Evolutionary conservation across 495 filamentous ascomycete species (phyloP), one percentile per base, ranked within the genome.

Genomic region (Penicillium daleae): DNA sequence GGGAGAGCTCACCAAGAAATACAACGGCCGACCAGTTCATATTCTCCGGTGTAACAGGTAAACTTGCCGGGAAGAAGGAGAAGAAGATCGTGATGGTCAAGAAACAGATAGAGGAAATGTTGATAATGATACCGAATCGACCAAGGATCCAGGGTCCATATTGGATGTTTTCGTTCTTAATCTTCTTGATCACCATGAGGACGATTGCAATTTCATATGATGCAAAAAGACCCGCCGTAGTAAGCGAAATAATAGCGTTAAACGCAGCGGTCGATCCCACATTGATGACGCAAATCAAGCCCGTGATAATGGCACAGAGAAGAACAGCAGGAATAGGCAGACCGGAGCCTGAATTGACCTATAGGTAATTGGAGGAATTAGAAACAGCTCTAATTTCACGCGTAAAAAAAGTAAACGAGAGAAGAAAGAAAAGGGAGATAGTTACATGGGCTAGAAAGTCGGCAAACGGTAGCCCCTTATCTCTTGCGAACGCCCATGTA

Each of bases 221-320:
- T 7, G 67, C 52, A 8, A 80, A 68, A 17, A 83, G 64, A 1
- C 78, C 77, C 12, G 69, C 70, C 7, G 80, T 71, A 8, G 74
- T 69, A 0, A 83, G 64, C 9, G 81, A 86, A 27, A 79, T 69
- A 24, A 87, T 78, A 26, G 80, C 80, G 69, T 86, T 85, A 66
- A 88, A 82, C 6, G 85, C 86, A 6, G 80, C 76, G 6, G 74
- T 64, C 0, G 81, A 84, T 21, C 80, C 85, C 48, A 88, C 78
- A 63, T 85, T 86, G 68, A 89, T 86, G 22, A 87, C 49, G 4
- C 64, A 64, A 21, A 71, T 58, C 0, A 64, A 62, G 13, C 60
- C 55, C 12, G 49, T 64, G 42, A 71, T 69, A 1, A 66, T 6
- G 35, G 63, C 62, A n/a, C 62, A 69, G 4, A 73, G 59, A 24